A percentile compares a stretch with the other conserved stretches of the same genome.
Evolutionary conservation across 2,329 filamentous ascomycete species (phyloP).

Genomic region (Pyricularia sp.): DNA sequence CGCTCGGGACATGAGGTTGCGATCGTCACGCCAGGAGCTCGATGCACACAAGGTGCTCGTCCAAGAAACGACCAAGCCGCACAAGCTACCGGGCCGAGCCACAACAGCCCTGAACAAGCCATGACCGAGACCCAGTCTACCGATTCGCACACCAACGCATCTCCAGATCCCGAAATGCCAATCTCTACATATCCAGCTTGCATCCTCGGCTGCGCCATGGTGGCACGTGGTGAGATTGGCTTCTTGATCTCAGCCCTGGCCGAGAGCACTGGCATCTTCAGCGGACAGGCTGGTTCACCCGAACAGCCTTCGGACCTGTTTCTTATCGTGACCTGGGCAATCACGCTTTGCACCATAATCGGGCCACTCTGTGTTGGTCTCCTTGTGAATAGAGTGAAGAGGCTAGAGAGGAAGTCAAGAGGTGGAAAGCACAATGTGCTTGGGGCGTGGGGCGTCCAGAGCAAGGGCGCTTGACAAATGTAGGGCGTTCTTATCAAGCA

Average conservation of each 20-base stretch:
- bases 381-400: constrained; percentile 31
- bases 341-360: constrained; percentile 43
- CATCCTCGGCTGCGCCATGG: constrained; percentile 60
- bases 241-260: constrained; percentile 48
- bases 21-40: not conserved
- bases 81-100: not conserved
- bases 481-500: too few species aligned
- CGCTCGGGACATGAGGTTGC: not conserved
- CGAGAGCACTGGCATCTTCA: constrained; percentile 31
- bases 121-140: not conserved
- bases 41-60: not conserved
- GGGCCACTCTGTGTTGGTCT: constrained; percentile 40
- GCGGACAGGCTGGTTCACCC: constrained; percentile 32
- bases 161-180: constrained; percentile 14
- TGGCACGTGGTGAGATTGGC: constrained; percentile 70
- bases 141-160: not conserved
- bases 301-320: constrained; percentile 30
- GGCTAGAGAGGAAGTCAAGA: constrained; percentile 15
- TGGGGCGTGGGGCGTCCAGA: not conserved
- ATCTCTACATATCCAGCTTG: constrained; percentile 38
- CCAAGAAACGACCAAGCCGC: not conserved
- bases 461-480: not conserved
- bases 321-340: constrained; percentile 45
- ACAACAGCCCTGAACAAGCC: not conserved
- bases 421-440: not conserved